Percentiles rank a stretch among this genome's conserved stretches.
Conservation (phyloP, 495 filamentous ascomycete genomes). For the Evansstolkia leycettana region DNA sequence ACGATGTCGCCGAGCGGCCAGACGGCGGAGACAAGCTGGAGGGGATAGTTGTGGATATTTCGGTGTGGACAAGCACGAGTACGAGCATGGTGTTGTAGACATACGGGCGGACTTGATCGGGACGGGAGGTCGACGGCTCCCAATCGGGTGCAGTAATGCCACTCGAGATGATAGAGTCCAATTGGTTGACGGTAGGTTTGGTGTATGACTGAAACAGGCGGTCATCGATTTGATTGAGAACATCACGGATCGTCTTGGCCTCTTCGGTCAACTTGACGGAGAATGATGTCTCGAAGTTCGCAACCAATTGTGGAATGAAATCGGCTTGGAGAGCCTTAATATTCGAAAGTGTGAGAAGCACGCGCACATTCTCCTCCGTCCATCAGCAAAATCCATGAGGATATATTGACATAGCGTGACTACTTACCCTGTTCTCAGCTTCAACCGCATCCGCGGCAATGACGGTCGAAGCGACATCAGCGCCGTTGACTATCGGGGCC, state of each 20-base stretch:
- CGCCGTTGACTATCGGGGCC: constrained; percentile 13
- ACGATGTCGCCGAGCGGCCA: constrained; percentile 13
- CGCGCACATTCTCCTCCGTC: constrained; percentile 65
- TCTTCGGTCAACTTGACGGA: constrained; percentile 86
- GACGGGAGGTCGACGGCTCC: constrained; percentile 50
- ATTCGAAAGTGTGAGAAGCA: constrained; percentile 87
- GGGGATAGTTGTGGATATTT: constrained; percentile 67
- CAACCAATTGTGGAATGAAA: constrained; percentile 68
- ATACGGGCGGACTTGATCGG: constrained; percentile 70
- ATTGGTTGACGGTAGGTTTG: constrained; percentile 47
- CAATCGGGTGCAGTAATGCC: constrained; percentile 62
- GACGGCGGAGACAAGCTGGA: constrained; percentile 19
- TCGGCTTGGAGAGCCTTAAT: constrained; percentile 66
- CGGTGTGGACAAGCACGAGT: constrained; percentile 81
- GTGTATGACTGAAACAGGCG: constrained; percentile 87
- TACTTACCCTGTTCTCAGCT: constrained; percentile 57
- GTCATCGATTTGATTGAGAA: constrained; percentile 76
- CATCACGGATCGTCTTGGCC: constrained; percentile 75
- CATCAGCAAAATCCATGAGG: constrained; percentile 7
- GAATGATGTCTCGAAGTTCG: constrained; percentile 81
- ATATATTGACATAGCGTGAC: not conserved
- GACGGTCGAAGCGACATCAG: constrained; percentile 21
- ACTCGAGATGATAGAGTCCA: constrained; percentile 52
- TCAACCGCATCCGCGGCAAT: constrained; percentile 47
- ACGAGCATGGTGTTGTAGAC: constrained; percentile 73